Base-by-base conservation (phyloP, 306 rosid genomes). In the Corylus americana region DNA sequence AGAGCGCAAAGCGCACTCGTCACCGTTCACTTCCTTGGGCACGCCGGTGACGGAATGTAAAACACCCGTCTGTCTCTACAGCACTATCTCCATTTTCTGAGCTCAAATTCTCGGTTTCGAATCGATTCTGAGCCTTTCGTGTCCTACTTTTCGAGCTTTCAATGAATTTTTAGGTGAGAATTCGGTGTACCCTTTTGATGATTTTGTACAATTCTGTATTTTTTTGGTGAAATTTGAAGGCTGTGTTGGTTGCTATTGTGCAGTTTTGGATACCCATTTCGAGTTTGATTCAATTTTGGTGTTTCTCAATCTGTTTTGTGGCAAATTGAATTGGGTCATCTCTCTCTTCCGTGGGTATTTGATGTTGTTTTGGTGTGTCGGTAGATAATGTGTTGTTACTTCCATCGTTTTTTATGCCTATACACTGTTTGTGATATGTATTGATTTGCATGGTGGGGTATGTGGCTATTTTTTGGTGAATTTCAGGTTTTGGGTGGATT, bases 41-140 rank as follows among this genome's bases (percentile, higher is more conserved):
- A 74, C 63, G 81, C 92, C 93, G 92, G 97, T 89, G 91, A 89
- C 82, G 81, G 86, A 84, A 74, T 79, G 82, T 77, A 31, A 77
- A 80, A 20, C 89, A 62, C 87, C 90, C 76, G 77, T 80, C 86
- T 20, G 82, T 85, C 31, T 74, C 66, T 57, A 7, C 35, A 78
- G 71, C 75, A 29, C 22, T 48, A 27, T 80, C 74, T 68, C 84
- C 86, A 11, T 75, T 75, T 27, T 70, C 83, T 8, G 54, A 71
- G 63, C 72, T 64, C 53, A 20, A 76, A 70, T 78, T 77, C 64
- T 39, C 59, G 71, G 66, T 29, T 86, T 64, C 39, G 86, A 84
- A 87, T 92, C 85, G 83, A 71, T 81, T 85, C 87, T 47, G 64
- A 73, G 67, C 54, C 55, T 73, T 49, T 77, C 10, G 75, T 35